phyloP scores from a whole-genome alignment of 768 basidiomycete genomes.

The Tricholoma matsutake region DNA sequence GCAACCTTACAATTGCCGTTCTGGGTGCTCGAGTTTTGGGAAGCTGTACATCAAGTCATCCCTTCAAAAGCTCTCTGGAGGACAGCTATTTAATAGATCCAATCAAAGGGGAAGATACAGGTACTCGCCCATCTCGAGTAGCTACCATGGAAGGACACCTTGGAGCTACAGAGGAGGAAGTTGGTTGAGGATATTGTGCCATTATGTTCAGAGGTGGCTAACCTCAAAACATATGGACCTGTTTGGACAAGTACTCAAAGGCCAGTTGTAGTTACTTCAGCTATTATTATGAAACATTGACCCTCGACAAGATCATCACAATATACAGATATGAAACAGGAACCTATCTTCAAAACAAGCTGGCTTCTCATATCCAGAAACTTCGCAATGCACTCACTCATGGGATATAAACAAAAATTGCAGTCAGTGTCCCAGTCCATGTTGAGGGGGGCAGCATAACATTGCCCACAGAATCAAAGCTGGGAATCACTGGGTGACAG shows the following conservation, averaged over 20 bases:
- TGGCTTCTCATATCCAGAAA: not conserved
- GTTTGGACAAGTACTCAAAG: not conserved
- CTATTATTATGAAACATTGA: not conserved
- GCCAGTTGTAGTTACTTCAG: not conserved
- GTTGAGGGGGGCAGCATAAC: not conserved
- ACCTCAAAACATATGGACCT: not conserved
- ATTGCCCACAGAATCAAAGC: not conserved
- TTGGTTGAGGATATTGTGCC: not conserved
- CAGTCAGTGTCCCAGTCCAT: not conserved
- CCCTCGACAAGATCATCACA: not conserved
- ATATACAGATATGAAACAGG: not conserved
- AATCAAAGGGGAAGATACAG: not conserved
- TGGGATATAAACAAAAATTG: not conserved
- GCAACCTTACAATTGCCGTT: not conserved
- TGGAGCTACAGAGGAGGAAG: not conserved
- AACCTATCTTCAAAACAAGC: not conserved
- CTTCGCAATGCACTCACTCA: not conserved
- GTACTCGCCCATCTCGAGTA: not conserved
- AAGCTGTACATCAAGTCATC: not conserved
- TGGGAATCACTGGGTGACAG: conserved; percentile 9
- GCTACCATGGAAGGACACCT: not conserved
- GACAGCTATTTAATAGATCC: not conserved
- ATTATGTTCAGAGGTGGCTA: not conserved
- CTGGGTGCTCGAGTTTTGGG: not conserved
- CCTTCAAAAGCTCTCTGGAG: not conserved